phyloP scores from a whole-genome alignment of 208 protist species.

The Trypanosoma grayi region DNA sequence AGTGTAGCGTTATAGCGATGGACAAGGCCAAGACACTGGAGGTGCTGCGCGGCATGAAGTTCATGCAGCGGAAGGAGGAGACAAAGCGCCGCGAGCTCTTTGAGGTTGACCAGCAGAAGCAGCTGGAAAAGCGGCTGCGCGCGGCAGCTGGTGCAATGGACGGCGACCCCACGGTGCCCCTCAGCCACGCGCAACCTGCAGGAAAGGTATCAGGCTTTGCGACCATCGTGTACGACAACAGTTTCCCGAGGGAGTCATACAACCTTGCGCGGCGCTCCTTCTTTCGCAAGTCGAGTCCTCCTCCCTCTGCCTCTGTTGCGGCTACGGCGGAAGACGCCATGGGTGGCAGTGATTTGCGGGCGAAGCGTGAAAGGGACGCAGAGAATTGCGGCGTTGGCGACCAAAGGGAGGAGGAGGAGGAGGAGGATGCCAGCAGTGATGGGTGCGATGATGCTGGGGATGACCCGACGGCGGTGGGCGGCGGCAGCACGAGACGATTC shows the following conservation, averaged over 20 bases:
- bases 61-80: conserved; percentile 92
- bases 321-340: not conserved
- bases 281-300: not conserved
- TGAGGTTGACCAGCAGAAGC: conserved; percentile 59
- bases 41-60: conserved; percentile 87
- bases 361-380: not conserved
- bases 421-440: conserved; percentile 5
- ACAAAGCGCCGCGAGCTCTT: conserved; percentile 69
- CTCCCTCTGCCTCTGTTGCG: not conserved
- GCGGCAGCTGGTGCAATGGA: not conserved
- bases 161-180: not conserved
- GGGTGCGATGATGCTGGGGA: conserved; percentile 24
- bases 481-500: conserved; percentile 34
- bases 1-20: conserved; percentile 33
- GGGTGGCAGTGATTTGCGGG: not conserved
- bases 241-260: conserved; percentile 48
- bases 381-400: conserved; percentile 17
- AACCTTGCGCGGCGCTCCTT: conserved; percentile 42
- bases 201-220: not conserved
- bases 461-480: conserved; percentile 29
- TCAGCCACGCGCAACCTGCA: not conserved
- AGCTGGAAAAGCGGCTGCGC: conserved; percentile 42
- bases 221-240: conserved; percentile 55
- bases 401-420: conserved; percentile 2
- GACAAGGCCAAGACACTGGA: conserved; percentile 81